Evolutionary conservation across 345 rosid genomes (phyloP).

Genomic region (Populus euphratica): DNA sequence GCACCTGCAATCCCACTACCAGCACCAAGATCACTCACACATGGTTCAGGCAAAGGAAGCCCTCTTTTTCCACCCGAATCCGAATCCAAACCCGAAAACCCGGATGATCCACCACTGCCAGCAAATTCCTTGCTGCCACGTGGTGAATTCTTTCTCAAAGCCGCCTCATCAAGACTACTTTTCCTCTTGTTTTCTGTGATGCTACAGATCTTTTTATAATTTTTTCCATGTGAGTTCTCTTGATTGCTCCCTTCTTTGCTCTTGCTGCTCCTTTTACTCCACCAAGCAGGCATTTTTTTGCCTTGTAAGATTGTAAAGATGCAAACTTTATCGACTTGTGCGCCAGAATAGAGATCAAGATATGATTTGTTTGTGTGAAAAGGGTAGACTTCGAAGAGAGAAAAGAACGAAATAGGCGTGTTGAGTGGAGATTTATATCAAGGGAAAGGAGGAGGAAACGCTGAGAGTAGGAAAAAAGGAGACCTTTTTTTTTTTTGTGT

Average conservation of each 20-base stretch:
- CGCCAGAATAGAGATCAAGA: neutral
- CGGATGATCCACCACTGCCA: conserved; percentile 45
- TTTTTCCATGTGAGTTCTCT: conserved; percentile 7
- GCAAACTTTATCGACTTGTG: neutral
- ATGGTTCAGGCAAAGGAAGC: conserved; percentile 76
- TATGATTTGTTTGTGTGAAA: neutral
- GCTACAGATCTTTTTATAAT: conserved; percentile 13
- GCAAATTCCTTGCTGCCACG: conserved; percentile 45
- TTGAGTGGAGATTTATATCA: neutral
- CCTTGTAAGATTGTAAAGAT: neutral
- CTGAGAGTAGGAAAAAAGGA: neutral
- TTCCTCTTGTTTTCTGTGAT: conserved; percentile 29
- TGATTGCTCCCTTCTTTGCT: conserved; percentile 43
- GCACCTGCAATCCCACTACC: conserved; percentile 25
- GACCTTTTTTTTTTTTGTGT: neutral
- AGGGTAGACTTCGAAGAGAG: neutral
- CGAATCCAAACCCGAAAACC: conserved; percentile 70
- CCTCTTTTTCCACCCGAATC: conserved; percentile 56
- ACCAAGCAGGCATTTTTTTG: conserved; percentile 73
- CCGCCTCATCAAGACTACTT: conserved; percentile 34
- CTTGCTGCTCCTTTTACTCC: conserved; percentile 59
- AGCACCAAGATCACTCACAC: conserved; percentile 25
- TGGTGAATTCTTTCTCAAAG: conserved; percentile 41
- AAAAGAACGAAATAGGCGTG: conserved; percentile 13
- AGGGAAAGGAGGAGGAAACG: conserved; percentile 23